Base-by-base conservation (phyloP, 2,329 filamentous ascomycete genomes). In the Paracoccidioides brasiliensis region DNA sequence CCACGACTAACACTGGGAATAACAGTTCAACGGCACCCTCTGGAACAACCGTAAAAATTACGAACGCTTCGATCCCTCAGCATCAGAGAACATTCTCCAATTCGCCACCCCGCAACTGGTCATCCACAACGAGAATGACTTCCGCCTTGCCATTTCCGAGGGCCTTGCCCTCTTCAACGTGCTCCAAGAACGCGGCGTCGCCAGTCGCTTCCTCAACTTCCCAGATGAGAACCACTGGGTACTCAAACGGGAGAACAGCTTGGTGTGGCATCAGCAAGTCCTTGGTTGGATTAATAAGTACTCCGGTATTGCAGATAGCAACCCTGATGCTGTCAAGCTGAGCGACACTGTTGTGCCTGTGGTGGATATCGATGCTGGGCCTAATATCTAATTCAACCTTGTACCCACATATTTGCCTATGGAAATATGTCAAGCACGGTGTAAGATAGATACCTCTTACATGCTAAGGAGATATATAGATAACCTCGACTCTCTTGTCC, bases 191-290 rank as follows among this genome's bases (percentile, higher is more conserved):
- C 79, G 80, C 41, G 82, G 82, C 0, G 80, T 94, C 0, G 83
- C 86, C 12, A 91, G 86, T 69, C 82, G 84, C 62, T 79, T 94
- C 59, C 66, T 94, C 61, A 84, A 82, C 56, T 95, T 93, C 67
- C 86, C 88, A 0, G 88, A 86, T 66, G 84, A 87, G 70, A 79
- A 80, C 55, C 83, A 85, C 62, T 84, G 70, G 87, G 89, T 95
- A 2, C 64, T 90, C 46, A 91, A 93, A 64, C 85, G 84, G 0
- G 90, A 95, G 70, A 95, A 95, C 69, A 86, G 83, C n/a, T 72
- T 95, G 15, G 80, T 91, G 4, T 95, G 90, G 90, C 88, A 95
- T 64, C 80, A 80, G 58, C 86, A 89, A 66, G 89, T 95, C 14
- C 67, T 95, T 14, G 80, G 79, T 43, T 95, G 86, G 82, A 76